A percentile compares a stretch with the other conserved stretches of the same genome.
phyloP scores from a whole-genome alignment of 371 early-diverging fungal species.

The Mortierella sp. region DNA sequence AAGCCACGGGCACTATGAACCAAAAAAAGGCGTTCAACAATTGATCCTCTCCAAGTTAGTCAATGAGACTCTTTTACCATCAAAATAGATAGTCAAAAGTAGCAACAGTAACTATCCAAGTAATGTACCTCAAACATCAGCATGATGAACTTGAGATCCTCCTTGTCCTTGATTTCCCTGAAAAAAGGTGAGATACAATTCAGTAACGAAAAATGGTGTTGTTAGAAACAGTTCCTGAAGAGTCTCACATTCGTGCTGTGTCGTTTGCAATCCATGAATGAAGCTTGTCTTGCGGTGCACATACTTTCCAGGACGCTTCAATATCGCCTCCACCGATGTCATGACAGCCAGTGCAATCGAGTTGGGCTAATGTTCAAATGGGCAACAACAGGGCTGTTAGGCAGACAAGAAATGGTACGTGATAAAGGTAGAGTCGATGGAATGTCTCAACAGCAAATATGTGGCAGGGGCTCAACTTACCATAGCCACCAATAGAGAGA shows the following conservation, averaged over 20 bases:
- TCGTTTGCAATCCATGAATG: background rate
- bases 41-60: background rate
- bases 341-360: conserved; percentile 76
- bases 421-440: conserved; percentile 7
- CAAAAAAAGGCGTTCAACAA: background rate
- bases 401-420: background rate
- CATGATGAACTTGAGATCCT: conserved; percentile 85
- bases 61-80: too few relatives aligned
- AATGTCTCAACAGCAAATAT: background rate
- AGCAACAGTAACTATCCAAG: background rate
- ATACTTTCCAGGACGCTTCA: conserved; percentile 85
- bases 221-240: background rate
- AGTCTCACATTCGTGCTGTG: background rate
- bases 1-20: conserved; percentile 75
- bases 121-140: conserved; percentile 83
- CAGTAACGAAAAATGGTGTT: background rate
- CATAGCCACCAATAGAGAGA: conserved; percentile 74
- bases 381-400: background rate
- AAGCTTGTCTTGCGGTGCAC: conserved; percentile 4
- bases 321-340: conserved; percentile 79
- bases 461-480: conserved; percentile 58
- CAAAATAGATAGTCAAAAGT: background rate
- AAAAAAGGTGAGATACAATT: conserved; percentile 5
- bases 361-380: conserved; percentile 38
- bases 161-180: conserved; percentile 60